phyloP scores from a whole-genome alignment of 169 alveolate species.

The Amoebophrya sp. region DNA sequence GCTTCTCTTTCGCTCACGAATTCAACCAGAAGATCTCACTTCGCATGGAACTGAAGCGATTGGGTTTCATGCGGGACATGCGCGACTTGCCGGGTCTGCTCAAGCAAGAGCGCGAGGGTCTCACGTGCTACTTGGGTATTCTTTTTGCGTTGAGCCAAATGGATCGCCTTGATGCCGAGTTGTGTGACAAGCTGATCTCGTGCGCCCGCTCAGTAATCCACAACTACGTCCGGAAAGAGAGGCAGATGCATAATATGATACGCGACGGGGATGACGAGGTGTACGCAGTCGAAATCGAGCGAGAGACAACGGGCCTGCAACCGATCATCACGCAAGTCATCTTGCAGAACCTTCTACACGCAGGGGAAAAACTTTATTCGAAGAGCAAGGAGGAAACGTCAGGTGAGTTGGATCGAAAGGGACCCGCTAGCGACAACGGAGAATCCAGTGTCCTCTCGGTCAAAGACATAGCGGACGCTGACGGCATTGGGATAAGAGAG shows the following conservation, averaged over 20 bases:
- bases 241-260: neutral
- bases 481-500: too few relatives aligned
- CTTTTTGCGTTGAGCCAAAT: neutral
- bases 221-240: neutral
- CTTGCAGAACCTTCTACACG: neutral
- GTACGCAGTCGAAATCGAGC: neutral
- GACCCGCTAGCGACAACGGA: too few relatives aligned
- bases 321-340: neutral
- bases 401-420: too few relatives aligned
- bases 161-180: neutral
- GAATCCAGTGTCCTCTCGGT: too few relatives aligned
- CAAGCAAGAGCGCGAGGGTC: constrained; percentile 40
- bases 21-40: constrained; percentile 33
- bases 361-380: too few relatives aligned
- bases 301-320: neutral
- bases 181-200: neutral
- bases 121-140: constrained; percentile 10
- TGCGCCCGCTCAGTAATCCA: neutral
- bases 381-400: too few relatives aligned
- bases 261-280: constrained; percentile 22
- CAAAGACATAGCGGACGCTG: too few relatives aligned
- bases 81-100: constrained; percentile 36
- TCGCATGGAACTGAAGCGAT: constrained; percentile 19
- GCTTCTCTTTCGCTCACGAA: constrained; percentile 28
- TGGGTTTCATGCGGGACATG: constrained; percentile 41